phyloP scores from a whole-genome alignment of 192 early-diverging fungal genomes.

The Polychytrium aggregatum region DNA sequence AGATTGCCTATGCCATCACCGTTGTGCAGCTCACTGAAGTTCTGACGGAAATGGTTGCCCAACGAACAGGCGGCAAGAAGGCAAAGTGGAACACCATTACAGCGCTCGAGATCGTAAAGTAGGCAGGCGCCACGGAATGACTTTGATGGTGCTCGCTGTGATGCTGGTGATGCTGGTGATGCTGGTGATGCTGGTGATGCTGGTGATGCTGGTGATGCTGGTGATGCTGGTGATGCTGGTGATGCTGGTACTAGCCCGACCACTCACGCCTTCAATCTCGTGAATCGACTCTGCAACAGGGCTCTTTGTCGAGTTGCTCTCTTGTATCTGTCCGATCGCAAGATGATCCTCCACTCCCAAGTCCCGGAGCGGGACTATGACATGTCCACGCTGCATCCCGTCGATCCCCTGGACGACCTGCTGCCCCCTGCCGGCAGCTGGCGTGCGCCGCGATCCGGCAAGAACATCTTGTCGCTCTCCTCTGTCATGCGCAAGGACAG shows the following conservation, averaged over 20 bases:
- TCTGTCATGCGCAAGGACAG: slow-evolving; percentile 16
- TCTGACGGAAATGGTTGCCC: slow-evolving; percentile 66
- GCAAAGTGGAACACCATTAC: slow-evolving; percentile 49
- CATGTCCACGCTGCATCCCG: slow-evolving; percentile 15
- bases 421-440: slow-evolving; percentile 39
- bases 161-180: no score
- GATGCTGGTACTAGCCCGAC: no score
- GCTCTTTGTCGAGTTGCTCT: slow-evolving; percentile 36
- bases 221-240: no score
- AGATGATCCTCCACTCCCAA: slow-evolving; percentile 46
- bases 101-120: slow-evolving; percentile 58
- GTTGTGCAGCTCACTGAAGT: slow-evolving; percentile 62
- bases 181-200: no score
- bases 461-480: no score
- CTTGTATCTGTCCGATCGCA: slow-evolving; percentile 33
- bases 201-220: no score
- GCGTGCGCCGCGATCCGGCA: slow-evolving; percentile 31
- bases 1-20: slow-evolving; percentile 50
- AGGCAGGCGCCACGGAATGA: slow-evolving; percentile 8
- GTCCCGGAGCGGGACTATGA: slow-evolving; percentile 63
- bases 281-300: slow-evolving; percentile 15
- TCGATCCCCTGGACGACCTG: slow-evolving; percentile 17
- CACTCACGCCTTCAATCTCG: no score
- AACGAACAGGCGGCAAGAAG: slow-evolving; percentile 49
- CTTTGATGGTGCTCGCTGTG: no score